A percentile compares a stretch with the other conserved stretches of the same genome.
Conservation (phyloP, 805 yeast genomes). For the Pichia scutulata region DNA sequence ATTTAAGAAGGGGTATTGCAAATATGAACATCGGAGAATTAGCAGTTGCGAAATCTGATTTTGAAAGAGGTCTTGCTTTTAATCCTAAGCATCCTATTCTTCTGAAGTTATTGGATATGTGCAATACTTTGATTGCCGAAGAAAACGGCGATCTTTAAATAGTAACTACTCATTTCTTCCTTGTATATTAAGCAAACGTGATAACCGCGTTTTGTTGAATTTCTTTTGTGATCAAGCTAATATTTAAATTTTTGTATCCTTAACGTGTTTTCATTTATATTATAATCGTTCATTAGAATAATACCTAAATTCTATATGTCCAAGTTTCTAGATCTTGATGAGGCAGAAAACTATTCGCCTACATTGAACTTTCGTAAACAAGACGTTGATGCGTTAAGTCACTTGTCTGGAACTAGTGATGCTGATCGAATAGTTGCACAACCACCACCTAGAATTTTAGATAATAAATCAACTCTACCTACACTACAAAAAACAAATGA, state of each 20-base stretch:
- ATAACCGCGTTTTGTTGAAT: not conserved
- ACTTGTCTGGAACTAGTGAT: not conserved
- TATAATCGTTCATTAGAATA: too few relatives aligned
- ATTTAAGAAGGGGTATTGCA: constrained; percentile 63
- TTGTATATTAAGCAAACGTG: not conserved
- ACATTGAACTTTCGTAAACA: constrained; percentile 1
- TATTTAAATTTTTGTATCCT: too few relatives aligned
- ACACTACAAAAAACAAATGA: not conserved
- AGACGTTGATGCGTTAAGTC: not conserved
- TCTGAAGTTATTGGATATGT: constrained; percentile 38
- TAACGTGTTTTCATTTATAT: not conserved
- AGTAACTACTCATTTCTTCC: not conserved
- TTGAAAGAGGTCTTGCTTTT: constrained; percentile 69
- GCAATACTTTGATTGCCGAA: constrained; percentile 41
- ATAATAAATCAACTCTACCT: not conserved
- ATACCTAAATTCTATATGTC: not conserved
- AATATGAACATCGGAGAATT: constrained; percentile 53
- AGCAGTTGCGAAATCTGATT: constrained; percentile 53
- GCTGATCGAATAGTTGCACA: not conserved
- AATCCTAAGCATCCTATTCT: constrained; percentile 46
- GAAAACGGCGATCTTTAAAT: constrained; percentile 47
- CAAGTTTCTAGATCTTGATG: constrained; percentile 1
- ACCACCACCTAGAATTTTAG: not conserved
- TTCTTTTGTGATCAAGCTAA: not conserved
- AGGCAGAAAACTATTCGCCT: not conserved